Conservation (phyloP, 139 green algal species). For the Micractinium conductrix region DNA sequence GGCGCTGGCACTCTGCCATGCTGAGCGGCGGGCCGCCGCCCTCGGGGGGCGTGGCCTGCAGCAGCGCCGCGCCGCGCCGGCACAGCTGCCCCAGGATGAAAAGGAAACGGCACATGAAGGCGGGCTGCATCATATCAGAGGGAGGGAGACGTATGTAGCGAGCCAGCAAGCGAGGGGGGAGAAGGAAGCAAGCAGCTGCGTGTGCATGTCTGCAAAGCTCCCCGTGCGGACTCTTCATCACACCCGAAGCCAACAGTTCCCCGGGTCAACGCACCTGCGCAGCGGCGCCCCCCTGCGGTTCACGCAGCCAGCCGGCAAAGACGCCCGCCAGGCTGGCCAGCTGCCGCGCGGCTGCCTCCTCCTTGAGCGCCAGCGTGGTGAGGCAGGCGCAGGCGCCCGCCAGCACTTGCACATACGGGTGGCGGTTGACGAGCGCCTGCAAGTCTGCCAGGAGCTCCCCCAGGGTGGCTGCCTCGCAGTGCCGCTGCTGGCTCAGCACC, state of each 20-base stretch:
- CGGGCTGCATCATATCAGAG: too few species aligned
- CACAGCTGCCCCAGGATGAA: conserved; percentile 82
- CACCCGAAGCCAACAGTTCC: too few species aligned
- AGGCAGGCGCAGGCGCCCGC: conserved; percentile 55
- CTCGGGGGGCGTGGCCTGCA: conserved; percentile 51
- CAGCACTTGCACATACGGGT: conserved; percentile 62
- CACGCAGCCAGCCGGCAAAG: conserved; percentile 35
- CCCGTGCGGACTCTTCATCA: too few species aligned
- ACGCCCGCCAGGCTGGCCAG: conserved; percentile 41
- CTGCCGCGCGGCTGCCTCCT: conserved; percentile 21
- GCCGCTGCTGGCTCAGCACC: conserved; percentile 44
- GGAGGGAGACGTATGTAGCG: too few species aligned
- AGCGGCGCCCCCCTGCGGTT: neutral
- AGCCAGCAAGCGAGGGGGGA: too few species aligned
- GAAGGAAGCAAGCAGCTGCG: too few species aligned
- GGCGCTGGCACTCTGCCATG: conserved; percentile 49
- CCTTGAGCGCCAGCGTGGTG: conserved; percentile 51
- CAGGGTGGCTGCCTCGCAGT: conserved; percentile 40
- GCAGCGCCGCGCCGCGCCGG: conserved; percentile 51
- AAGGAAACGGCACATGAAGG: conserved; percentile 53
- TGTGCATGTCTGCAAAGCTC: too few species aligned
- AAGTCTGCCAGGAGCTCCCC: conserved; percentile 66
- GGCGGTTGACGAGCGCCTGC: conserved; percentile 53
- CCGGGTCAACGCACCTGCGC: too few species aligned
- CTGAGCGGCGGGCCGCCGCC: neutral